Percentiles rank a stretch among this genome's conserved stretches.
These are phyloP conservation scores for Juglanconis sp. DNA, from an alignment of 2,329 filamentous ascomycete genomes.

Conservation along the genomic window DNA sequence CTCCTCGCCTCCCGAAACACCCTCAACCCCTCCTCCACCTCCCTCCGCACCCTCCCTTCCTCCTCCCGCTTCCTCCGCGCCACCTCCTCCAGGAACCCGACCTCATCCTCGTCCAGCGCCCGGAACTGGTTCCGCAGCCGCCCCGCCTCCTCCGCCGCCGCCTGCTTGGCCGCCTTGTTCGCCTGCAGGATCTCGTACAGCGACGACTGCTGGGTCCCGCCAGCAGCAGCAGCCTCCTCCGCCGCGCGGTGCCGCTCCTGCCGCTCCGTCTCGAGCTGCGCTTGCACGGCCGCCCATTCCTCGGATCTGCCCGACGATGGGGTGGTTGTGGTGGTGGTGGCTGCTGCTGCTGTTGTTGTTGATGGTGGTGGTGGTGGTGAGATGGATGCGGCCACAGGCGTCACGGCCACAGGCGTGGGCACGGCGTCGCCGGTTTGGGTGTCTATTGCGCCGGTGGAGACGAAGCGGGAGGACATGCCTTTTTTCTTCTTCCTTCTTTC, in stretches of 20 bases:
- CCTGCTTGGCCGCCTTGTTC: constrained; percentile 83
- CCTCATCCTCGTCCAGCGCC: constrained; percentile 73
- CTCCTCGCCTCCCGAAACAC: constrained; percentile 53
- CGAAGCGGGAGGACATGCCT: constrained; percentile 52
- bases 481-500: neutral
- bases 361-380: constrained; percentile 16
- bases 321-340: too few relatives aligned
- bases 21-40: constrained; percentile 55
- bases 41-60: constrained; percentile 51
- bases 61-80: constrained; percentile 45
- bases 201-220: constrained; percentile 46
- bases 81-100: constrained; percentile 68
- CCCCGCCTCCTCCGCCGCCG: constrained; percentile 73
- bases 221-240: constrained; percentile 36
- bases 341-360: constrained; percentile 18
- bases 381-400: neutral
- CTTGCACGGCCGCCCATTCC: constrained; percentile 65
- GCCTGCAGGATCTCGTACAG: constrained; percentile 75
- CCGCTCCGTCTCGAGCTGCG: constrained; percentile 61
- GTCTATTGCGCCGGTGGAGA: constrained; percentile 52
- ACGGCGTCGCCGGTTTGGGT: constrained; percentile 30
- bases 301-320: constrained; percentile 17
- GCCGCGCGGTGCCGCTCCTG: constrained; percentile 41
- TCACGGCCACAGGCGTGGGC: constrained; percentile 7
- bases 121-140: constrained; percentile 70